Evolutionary conservation across 768 basidiomycete species (phyloP), one percentile per base, ranked within the genome.

Genomic region (Tulasnella sp.): DNA sequence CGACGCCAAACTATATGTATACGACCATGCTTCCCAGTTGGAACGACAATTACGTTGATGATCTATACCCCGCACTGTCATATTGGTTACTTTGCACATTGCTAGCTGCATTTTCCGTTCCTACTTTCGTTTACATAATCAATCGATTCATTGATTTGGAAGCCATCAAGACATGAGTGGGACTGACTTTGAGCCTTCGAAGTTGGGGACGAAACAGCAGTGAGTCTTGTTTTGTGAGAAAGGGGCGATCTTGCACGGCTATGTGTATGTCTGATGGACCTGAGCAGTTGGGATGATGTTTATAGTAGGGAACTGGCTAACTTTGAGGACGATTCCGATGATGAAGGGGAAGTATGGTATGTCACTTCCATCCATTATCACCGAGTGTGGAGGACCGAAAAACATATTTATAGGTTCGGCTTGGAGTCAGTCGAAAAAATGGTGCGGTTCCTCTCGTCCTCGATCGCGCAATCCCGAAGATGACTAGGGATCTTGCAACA

Each of bases 331-430:
- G 55, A 57, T 49, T 78, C 80, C 29, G 82, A 84, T 17, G 86
- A 90, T 65, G 86, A 88, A 67, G 88, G 88, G 34, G 88, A 91
- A 68, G 73, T 87, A 23, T 91, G 88, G 88, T 86, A 61, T 54
- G 77, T 67, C 12, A 23, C n/a, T 17, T 39, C 8, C 0, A 11
- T 15, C 21, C 11, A 6, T 19, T 17, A 8, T 39, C 23, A 5
- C 31, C 21, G 37, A 19, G 6, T n/a, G 12, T 31, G 35, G 21
- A 31, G 49, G 19, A 27, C 23, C 59, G 17, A 4, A 42, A 15
- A 54, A 31, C 37, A 41, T n/a, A 43, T 39, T 61, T 37, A 4
- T 6, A 89, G 88, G 87, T 91, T 91, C 64, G 87, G 88, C 6
- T 71, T 75, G 49, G 84, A 86, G 60, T 79, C 77, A 34, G 75